A percentile compares a stretch with the other conserved stretches of the same genome.
Evolutionary conservation across 2,329 filamentous ascomycete genomes (phyloP).

Genomic region (Ascomycota sp.): DNA sequence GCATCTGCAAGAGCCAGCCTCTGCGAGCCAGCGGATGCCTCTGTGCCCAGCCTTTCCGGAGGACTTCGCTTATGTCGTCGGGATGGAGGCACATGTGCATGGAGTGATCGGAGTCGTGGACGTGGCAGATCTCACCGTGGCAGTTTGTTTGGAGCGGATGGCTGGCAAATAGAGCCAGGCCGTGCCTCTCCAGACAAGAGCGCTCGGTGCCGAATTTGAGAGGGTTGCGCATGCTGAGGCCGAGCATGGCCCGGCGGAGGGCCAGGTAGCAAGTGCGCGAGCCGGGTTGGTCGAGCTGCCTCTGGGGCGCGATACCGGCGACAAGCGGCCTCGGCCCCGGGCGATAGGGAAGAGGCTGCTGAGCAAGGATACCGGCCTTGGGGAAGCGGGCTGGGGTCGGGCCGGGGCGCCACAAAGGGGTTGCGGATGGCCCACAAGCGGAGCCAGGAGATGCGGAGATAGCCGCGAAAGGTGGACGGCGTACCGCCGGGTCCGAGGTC

Average conservation of each 20-base stretch:
- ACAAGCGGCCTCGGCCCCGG: conserved; percentile 44
- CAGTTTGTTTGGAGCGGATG: conserved; percentile 48
- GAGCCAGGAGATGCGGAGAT: conserved; percentile 52
- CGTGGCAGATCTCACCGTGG: conserved; percentile 65
- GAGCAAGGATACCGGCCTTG: conserved; percentile 35
- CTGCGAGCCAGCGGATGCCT: conserved; percentile 45
- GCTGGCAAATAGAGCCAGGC: conserved; percentile 51
- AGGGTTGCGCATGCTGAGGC: conserved; percentile 24
- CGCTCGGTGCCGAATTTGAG: conserved; percentile 37
- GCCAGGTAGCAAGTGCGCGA: conserved; percentile 29
- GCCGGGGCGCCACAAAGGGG: conserved; percentile 38
- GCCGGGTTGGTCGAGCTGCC: conserved; percentile 52
- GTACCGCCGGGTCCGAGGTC: conserved; percentile 64
- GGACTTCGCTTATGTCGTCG: conserved; percentile 49
- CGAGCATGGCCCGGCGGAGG: conserved; percentile 31
- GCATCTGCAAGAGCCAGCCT: conserved; percentile 38
- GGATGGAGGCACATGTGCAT: conserved; percentile 69
- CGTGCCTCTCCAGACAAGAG: conserved; percentile 68
- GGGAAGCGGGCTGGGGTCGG: conserved; percentile 31
- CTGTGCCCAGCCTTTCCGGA: conserved; percentile 65
- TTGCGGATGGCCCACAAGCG: conserved; percentile 51
- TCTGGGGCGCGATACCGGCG: conserved; percentile 61
- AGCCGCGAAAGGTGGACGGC: conserved; percentile 51
- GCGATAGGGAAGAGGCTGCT: conserved; percentile 34
- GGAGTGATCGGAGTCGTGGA: conserved; percentile 55